These are phyloP conservation scores for Pythium phragmitis DNA, from an alignment of 352 stramenopile genomes.

Conservation along the genomic window DNA sequence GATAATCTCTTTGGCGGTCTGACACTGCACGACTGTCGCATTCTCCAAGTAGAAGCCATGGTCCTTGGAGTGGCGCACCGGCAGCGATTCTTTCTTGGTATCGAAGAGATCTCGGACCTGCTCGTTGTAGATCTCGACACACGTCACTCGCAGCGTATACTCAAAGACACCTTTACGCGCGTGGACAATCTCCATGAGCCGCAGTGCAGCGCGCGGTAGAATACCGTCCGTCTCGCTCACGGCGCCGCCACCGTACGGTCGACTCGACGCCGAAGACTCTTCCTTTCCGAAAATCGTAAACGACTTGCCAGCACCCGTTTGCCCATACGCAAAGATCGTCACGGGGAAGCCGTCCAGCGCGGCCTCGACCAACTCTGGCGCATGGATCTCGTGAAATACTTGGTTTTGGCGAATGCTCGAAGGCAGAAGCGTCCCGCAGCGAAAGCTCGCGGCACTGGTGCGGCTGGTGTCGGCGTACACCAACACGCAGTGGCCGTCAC, in stretches of 20 bases:
- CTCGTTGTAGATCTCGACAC: constrained; percentile 82
- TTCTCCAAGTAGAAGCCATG: constrained; percentile 76
- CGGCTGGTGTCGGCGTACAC: constrained; percentile 40
- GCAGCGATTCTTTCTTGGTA: constrained; percentile 51
- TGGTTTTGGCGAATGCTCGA: constrained; percentile 40
- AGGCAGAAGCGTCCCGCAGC: constrained; percentile 57
- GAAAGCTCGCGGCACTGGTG: constrained; percentile 52
- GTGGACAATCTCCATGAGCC: constrained; percentile 56
- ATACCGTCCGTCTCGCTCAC: constrained; percentile 38
- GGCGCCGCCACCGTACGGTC: constrained; percentile 4
- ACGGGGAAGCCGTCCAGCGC: constrained; percentile 66
- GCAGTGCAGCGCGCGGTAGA: constrained; percentile 44
- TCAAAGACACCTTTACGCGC: constrained; percentile 34
- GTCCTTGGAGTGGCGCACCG: constrained; percentile 56
- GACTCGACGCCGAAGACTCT: constrained; percentile 18
- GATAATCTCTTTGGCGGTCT: constrained; percentile 56
- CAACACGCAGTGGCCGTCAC: constrained; percentile 41
- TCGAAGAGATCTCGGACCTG: constrained; percentile 67
- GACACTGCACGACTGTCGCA: constrained; percentile 63
- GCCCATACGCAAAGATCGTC: constrained; percentile 76
- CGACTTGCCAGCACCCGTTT: constrained; percentile 72
- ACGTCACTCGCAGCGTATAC: constrained; percentile 65
- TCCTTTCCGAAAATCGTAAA: constrained; percentile 78
- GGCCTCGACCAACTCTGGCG: constrained; percentile 43
- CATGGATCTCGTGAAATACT: constrained; percentile 51